phyloP scores from a whole-genome alignment of 2,329 filamentous ascomycete genomes.

The Didymella pomorum region DNA sequence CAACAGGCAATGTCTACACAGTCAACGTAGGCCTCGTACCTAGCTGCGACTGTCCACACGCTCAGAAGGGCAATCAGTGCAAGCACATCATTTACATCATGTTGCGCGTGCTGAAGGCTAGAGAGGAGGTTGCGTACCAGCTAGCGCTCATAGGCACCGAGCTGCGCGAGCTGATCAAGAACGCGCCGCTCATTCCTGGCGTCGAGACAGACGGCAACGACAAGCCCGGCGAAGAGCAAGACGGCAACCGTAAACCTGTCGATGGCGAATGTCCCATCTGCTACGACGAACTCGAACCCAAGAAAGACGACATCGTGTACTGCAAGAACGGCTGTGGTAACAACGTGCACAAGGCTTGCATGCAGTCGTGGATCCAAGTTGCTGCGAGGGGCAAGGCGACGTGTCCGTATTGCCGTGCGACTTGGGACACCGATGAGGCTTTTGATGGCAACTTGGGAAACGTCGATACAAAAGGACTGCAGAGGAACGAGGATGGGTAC shows the following conservation, averaged over 20 bases:
- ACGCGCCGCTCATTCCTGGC: conserved; percentile 60
- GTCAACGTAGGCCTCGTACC: conserved; percentile 62
- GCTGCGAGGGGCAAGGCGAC: conserved; percentile 54
- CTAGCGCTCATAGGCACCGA: conserved; percentile 67
- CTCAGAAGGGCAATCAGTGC: conserved; percentile 65
- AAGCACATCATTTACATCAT: conserved; percentile 71
- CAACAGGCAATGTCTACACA: conserved; percentile 69
- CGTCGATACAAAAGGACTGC: conserved; percentile 55
- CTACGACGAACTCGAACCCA: conserved; percentile 45
- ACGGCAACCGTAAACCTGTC: conserved; percentile 64
- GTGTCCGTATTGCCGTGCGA: conserved; percentile 68
- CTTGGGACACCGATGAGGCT: conserved; percentile 60
- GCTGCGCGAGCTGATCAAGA: conserved; percentile 63
- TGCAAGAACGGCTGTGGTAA: conserved; percentile 69
- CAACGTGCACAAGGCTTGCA: conserved; percentile 67
- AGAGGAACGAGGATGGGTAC: conserved; percentile 62
- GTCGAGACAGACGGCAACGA: conserved; percentile 46
- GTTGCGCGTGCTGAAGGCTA: conserved; percentile 65
- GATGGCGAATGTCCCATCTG: conserved; percentile 71
- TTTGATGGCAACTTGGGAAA: conserved; percentile 50
- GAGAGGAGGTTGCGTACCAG: conserved; percentile 65
- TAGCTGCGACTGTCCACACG: conserved; percentile 64
- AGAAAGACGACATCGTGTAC: conserved; percentile 55
- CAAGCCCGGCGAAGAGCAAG: conserved; percentile 42
- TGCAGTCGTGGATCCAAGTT: conserved; percentile 59